Conservation (phyloP, 1,139 yeast genomes). For the Entelexis paramagnoliae region DNA sequence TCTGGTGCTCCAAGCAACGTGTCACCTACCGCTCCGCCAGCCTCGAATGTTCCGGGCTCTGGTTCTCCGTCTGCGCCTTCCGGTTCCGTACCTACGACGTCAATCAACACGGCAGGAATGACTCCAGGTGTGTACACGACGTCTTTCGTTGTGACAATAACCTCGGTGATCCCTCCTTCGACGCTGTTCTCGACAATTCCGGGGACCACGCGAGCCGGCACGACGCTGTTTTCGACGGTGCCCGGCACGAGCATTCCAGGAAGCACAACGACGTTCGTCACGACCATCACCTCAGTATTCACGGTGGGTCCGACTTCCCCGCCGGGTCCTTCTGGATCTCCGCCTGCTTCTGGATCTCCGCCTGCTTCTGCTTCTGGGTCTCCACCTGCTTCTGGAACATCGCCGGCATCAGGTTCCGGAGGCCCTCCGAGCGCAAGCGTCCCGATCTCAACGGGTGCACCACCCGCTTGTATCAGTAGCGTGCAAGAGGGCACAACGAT, state of each 20-base stretch:
- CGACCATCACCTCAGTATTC: constrained; percentile 8
- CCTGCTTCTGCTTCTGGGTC: background rate
- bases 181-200: constrained; percentile 16
- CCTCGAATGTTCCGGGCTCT: background rate
- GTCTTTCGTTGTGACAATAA: constrained; percentile 3
- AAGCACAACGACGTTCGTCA: constrained; percentile 2
- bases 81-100: background rate
- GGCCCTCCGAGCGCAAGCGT: background rate
- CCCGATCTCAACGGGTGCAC: background rate
- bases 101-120: constrained; percentile 13
- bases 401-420: background rate
- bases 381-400: too few species aligned
- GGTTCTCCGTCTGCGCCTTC: background rate
- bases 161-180: constrained; percentile 5
- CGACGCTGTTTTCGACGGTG: constrained; percentile 9
- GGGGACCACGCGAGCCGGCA: constrained; percentile 11
- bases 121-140: constrained; percentile 17
- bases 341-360: background rate
- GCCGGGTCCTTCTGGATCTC: background rate
- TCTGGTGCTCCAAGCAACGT: too few species aligned
- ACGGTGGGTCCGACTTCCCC: background rate
- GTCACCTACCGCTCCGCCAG: background rate
- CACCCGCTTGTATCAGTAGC: constrained; percentile 7
- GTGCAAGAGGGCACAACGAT: constrained; percentile 7
- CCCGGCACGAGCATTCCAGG: constrained; percentile 11